Conservation (phyloP, 1,284 basidiomycete species). For the Ceratobasidium sp. region DNA sequence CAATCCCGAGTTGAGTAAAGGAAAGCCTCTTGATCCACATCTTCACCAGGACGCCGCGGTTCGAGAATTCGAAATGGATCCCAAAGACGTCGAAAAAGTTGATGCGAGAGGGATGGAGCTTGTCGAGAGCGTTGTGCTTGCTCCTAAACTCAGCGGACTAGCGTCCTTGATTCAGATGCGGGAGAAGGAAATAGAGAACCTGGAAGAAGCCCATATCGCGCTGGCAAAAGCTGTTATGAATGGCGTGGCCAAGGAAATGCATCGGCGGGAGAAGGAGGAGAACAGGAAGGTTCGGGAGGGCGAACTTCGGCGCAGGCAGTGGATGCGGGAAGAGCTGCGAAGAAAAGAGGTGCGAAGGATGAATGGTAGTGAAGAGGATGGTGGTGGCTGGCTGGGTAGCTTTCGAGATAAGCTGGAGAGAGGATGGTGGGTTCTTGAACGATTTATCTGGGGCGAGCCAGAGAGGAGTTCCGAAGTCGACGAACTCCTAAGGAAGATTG, state of each 20-base stretch:
- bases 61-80: conserved; percentile 20
- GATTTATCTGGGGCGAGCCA: conserved; percentile 12
- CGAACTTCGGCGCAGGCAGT: neutral
- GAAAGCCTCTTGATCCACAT: neutral
- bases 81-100: conserved; percentile 35
- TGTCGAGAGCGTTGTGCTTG: conserved; percentile 75
- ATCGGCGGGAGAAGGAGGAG: conserved; percentile 14
- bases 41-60: neutral
- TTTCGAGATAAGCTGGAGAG: neutral
- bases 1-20: conserved; percentile 7
- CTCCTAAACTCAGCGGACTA: conserved; percentile 83
- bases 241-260: conserved; percentile 22
- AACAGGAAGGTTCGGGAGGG: conserved; percentile 24
- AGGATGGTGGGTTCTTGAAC: neutral
- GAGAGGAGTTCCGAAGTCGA: conserved; percentile 52
- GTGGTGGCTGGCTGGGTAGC: conserved; percentile 14
- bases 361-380: neutral
- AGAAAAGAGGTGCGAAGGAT: neutral
- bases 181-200: conserved; percentile 72
- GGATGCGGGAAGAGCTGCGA: conserved; percentile 7
- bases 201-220: conserved; percentile 88
- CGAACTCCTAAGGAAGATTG: conserved; percentile 65
- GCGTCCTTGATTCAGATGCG: conserved; percentile 77
- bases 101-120: conserved; percentile 51
- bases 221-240: conserved; percentile 26